These are phyloP conservation scores for Iodosphaeria phyllophila DNA, from an alignment of 2,329 filamentous ascomycete genomes.

Conservation along the genomic window DNA sequence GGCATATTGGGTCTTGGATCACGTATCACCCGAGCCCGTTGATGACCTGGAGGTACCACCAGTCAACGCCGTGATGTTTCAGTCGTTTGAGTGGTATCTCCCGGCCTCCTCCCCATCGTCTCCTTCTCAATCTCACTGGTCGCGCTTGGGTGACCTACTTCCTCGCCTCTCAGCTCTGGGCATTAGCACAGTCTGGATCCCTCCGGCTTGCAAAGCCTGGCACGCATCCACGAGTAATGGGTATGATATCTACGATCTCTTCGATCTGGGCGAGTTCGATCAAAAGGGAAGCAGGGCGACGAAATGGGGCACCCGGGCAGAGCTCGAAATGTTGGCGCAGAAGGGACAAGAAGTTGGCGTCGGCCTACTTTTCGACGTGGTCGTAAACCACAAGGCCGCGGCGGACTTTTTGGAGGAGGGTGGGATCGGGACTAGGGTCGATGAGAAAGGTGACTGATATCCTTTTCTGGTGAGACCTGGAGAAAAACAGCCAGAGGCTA, in stretches of 20 bases:
- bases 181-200: constrained; percentile 46
- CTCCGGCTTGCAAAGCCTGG: constrained; percentile 46
- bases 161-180: constrained; percentile 37
- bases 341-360: constrained; percentile 33
- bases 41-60: no score
- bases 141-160: constrained; percentile 30
- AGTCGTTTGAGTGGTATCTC: constrained; percentile 56
- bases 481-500: neutral
- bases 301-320: constrained; percentile 49
- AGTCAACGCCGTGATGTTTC: no score
- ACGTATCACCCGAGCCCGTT: no score
- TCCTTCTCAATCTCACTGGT: constrained; percentile 42
- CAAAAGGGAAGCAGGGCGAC: constrained; percentile 43
- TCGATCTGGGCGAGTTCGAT: constrained; percentile 53
- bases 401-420: constrained; percentile 43
- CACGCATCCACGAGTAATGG: constrained; percentile 44
- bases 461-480: no score
- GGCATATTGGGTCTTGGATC: no score
- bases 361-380: constrained; percentile 47
- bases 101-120: no score
- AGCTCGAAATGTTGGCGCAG: constrained; percentile 31
- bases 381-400: constrained; percentile 54
- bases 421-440: constrained; percentile 38
- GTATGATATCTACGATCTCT: constrained; percentile 52
- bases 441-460: constrained; percentile 22